A percentile compares a stretch with the other conserved stretches of the same genome.
Evolutionary conservation across 129 eudicot species (phyloP).

Genomic region (Flaveria trinervia): DNA sequence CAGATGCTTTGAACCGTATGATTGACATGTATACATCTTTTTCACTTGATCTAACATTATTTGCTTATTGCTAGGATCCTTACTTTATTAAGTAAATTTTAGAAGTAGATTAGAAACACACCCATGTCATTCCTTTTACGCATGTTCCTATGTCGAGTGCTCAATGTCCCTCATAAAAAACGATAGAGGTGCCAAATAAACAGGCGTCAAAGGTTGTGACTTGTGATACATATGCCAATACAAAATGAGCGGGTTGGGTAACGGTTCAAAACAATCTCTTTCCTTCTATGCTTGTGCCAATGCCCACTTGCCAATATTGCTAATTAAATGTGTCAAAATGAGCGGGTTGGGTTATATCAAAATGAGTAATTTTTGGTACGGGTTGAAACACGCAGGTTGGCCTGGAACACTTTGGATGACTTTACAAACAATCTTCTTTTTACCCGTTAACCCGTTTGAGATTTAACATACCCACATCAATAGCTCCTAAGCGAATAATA

Average conservation of each 20-base stretch:
- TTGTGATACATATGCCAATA: too few relatives aligned
- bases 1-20: constrained; percentile 77
- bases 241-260: too few relatives aligned
- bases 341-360: too few relatives aligned
- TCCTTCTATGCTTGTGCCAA: too few relatives aligned
- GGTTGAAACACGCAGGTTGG: background rate
- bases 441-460: background rate
- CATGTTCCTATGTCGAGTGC: too few relatives aligned
- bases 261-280: too few relatives aligned
- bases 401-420: background rate
- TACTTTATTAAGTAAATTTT: background rate
- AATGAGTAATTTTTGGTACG: background rate
- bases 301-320: too few relatives aligned
- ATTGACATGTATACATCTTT: constrained; percentile 51
- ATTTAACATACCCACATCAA: background rate
- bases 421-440: background rate
- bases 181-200: too few relatives aligned
- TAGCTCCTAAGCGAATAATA: background rate
- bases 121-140: background rate
- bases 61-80: constrained; percentile 5
- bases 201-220: too few relatives aligned
- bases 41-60: background rate
- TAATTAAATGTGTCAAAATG: too few relatives aligned
- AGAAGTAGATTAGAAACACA: background rate
- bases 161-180: too few relatives aligned